Conservation (phyloP, 2,329 filamentous ascomycete species). For the Ilyonectria robusta region DNA sequence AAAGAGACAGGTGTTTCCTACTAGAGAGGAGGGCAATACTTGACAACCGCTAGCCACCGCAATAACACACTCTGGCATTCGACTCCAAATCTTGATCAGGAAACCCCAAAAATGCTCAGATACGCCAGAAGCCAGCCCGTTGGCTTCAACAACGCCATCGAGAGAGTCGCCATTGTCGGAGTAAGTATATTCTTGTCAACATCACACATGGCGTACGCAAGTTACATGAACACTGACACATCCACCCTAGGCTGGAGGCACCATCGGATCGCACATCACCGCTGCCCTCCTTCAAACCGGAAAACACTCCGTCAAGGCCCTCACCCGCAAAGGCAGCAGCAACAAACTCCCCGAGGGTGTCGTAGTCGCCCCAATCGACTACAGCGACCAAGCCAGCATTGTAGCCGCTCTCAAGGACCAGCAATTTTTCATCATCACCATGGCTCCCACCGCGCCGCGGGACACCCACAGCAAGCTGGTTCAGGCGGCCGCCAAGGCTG, state of each 20-base stretch:
- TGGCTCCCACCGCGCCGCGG: slow-evolving; percentile 56
- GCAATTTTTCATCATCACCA: slow-evolving; percentile 68
- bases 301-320: slow-evolving; percentile 66
- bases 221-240: slow-evolving; percentile 9
- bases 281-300: slow-evolving; percentile 62
- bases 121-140: slow-evolving; percentile 44
- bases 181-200: slow-evolving; percentile 49
- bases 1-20: slow-evolving; percentile 16
- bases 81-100: slow-evolving; percentile 1
- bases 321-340: slow-evolving; percentile 62
- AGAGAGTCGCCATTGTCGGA: slow-evolving; percentile 60
- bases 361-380: slow-evolving; percentile 58
- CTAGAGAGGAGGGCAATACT: slow-evolving; percentile 1
- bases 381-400: slow-evolving; percentile 59
- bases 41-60: background rate
- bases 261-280: slow-evolving; percentile 49
- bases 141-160: slow-evolving; percentile 51
- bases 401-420: slow-evolving; percentile 65
- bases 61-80: slow-evolving; percentile 8
- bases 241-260: slow-evolving; percentile 22
- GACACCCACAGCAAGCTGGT: slow-evolving; percentile 62
- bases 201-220: background rate
- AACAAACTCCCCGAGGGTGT: slow-evolving; percentile 61
- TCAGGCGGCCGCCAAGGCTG: slow-evolving; percentile 64
- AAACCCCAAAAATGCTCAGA: slow-evolving; percentile 22